Base-by-base conservation (phyloP, 1,284 basidiomycete genomes). In the Cutaneotrichosporon curvatum region DNA sequence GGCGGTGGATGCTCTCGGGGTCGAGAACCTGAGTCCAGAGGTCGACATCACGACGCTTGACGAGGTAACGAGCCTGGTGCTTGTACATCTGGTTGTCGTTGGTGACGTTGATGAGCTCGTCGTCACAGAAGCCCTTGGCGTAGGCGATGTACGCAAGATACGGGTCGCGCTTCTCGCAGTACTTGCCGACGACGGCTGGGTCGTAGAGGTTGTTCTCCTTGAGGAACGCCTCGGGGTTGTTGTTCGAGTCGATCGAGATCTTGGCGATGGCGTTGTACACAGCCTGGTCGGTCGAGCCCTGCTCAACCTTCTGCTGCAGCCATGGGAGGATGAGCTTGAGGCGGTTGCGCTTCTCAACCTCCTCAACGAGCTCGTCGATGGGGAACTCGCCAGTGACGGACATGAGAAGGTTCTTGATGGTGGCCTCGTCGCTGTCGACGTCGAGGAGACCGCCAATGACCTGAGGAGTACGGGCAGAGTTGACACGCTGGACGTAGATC, bases 81-180 rank as follows among this genome's bases (percentile, higher is more conserved):
- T 98, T 99, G 81, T 95, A 99, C 95, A 98, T 99, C 28, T 91
- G 85, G 76, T 99, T 99, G 61, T 96, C 94, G 70, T 98, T 98
- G 46, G 95, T 98, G 72, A 99, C 94, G 28, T 81, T 73, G 68
- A 99, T 91, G 58, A 99, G 81, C 73, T 99, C 95, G 11, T 98
- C 91, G 60, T 99, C 95, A 67, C 95, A 99, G 75, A 97, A 87
- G 57, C 95, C 95, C 74, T 98, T 98, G 44, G 95, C 95, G 70
- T 98, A 99, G 2, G 95, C 95, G 63, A 98, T 98, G 76, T 95
- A 99, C 22, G 95, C 95, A 51, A 98, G 79, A 75, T 96, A 97
- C 7, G 95, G 95, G 70, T 99, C 95, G 44, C 95, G 86, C 57
- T 89, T 89, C 76, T 98, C 95, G 74, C 95, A 99, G 80, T 97